phyloP scores from a whole-genome alignment of 1,139 yeast species.

The Geotrichum phurueaensis region DNA sequence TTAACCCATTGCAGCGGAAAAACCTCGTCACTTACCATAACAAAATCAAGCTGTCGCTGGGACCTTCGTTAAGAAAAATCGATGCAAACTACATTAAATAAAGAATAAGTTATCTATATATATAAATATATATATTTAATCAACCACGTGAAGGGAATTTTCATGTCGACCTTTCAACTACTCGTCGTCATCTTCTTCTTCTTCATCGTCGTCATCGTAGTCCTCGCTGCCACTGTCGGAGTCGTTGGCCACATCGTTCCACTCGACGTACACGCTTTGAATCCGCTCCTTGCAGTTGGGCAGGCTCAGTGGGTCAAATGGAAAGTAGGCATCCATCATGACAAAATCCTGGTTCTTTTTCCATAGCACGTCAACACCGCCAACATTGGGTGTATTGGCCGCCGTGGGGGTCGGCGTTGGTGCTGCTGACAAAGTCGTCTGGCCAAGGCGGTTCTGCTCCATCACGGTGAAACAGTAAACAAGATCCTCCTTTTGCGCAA shows the following conservation, averaged over 20 bases:
- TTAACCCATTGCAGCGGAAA: conserved; percentile 76
- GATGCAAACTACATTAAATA: conserved; percentile 66
- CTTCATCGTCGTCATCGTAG: conserved; percentile 32
- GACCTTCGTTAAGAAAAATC: conserved; percentile 72
- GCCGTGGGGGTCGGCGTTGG: conserved; percentile 7
- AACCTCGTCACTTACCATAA: conserved; percentile 80
- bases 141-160: neutral
- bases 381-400: neutral
- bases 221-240: conserved; percentile 47
- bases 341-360: conserved; percentile 67
- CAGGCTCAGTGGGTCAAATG: conserved; percentile 85
- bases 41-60: conserved; percentile 66
- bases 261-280: conserved; percentile 62
- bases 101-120: neutral
- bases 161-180: neutral
- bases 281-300: conserved; percentile 54
- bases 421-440: conserved; percentile 24
- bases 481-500: conserved; percentile 82
- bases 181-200: conserved; percentile 21
- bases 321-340: conserved; percentile 87
- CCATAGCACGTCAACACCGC: conserved; percentile 25
- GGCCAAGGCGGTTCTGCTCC: conserved; percentile 78
- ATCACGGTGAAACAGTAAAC: conserved; percentile 91
- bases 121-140: neutral
- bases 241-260: conserved; percentile 69